These are phyloP conservation scores for Striga hermonthica DNA, from an alignment of 305 asterid species.

Conservation along the genomic window DNA sequence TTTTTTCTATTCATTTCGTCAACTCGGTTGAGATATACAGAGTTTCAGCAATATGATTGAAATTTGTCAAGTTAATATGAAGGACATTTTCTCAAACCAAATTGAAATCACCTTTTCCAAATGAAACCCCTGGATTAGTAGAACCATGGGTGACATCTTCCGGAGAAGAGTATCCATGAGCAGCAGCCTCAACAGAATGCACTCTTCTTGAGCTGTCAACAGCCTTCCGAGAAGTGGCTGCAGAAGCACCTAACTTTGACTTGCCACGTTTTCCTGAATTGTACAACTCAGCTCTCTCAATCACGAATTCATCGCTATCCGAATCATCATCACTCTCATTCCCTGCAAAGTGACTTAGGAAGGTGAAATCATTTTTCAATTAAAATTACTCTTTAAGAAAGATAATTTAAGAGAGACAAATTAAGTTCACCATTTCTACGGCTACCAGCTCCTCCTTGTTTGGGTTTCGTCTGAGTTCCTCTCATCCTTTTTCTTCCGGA, in stretches of 20 bases:
- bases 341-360: conserved; percentile 26
- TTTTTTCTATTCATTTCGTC: no score
- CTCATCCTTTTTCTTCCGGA: conserved; percentile 19
- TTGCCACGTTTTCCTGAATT: no score
- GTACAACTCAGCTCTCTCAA: conserved; percentile 26
- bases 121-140: neutral
- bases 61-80: no score
- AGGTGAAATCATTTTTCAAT: neutral
- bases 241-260: conserved; percentile 16
- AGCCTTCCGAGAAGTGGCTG: conserved; percentile 12
- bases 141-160: neutral
- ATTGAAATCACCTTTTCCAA: no score
- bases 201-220: neutral
- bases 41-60: no score
- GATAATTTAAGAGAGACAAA: neutral
- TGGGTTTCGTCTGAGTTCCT: neutral
- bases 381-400: neutral
- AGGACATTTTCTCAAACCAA: no score
- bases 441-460: neutral
- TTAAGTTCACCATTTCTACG: neutral
- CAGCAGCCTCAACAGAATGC: neutral
- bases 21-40: no score
- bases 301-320: conserved; percentile 6
- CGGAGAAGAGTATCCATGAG: conserved; percentile 2
- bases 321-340: neutral